Evolutionary conservation across 2,329 filamentous ascomycete species (phyloP).

Genomic region (Phyllosticta ampelicida): DNA sequence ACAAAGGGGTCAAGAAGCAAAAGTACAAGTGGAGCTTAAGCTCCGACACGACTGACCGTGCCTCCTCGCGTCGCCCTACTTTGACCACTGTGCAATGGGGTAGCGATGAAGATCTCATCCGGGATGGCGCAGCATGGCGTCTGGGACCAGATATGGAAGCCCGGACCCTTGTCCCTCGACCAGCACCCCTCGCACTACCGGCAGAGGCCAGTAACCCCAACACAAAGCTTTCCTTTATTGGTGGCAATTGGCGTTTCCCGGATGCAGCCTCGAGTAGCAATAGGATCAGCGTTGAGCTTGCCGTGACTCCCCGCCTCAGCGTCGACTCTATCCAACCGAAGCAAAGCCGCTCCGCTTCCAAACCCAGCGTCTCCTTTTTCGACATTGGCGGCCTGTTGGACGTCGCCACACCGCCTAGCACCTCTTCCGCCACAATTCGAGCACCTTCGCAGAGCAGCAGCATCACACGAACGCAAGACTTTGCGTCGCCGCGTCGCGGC

Average conservation of each 20-base stretch:
- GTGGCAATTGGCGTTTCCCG: conserved; percentile 25
- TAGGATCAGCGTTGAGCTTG: conserved; percentile 15
- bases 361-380: conserved; percentile 64
- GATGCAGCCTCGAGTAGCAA: conserved; percentile 14
- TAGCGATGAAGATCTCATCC: conserved; percentile 83
- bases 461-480: conserved; percentile 30
- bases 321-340: conserved; percentile 5
- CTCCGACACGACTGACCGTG: conserved; percentile 42
- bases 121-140: conserved; percentile 59
- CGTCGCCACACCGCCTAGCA: conserved; percentile 16
- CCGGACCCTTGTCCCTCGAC: conserved; percentile 6
- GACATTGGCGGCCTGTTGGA: conserved; percentile 72
- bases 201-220: conserved; percentile 14
- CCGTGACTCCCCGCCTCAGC: background rate
- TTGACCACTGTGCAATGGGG: conserved; percentile 61
- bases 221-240: conserved; percentile 5
- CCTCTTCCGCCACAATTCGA: conserved; percentile 1
- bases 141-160: conserved; percentile 42
- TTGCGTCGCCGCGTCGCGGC: conserved; percentile 23
- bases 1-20: conserved; percentile 79
- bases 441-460: conserved; percentile 24
- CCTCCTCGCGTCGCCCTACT: conserved; percentile 52
- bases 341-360: conserved; percentile 31
- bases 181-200: conserved; percentile 18
- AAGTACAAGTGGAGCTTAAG: conserved; percentile 57